Evolutionary conservation across 768 basidiomycete species (phyloP).

Genomic region (Holtermannia corniformis): DNA sequence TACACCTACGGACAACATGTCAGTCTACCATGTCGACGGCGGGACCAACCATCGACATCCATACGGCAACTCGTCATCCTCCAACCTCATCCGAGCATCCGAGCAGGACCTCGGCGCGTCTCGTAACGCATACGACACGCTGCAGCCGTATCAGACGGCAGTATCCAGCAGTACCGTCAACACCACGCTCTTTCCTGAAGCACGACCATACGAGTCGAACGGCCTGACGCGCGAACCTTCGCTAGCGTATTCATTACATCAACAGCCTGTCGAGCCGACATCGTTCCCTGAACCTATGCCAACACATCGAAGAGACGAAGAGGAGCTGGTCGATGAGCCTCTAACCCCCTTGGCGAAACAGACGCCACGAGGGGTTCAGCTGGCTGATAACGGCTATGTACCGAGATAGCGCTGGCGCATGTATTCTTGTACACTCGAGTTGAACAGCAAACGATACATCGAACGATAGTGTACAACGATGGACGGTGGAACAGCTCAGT

Average conservation of each 20-base stretch:
- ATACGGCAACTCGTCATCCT: background rate
- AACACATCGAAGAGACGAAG: background rate
- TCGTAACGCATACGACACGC: background rate
- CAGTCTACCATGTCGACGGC: constrained; percentile 17
- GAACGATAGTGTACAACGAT: background rate
- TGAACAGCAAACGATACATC: background rate
- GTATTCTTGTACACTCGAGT: background rate
- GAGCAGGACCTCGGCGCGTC: background rate
- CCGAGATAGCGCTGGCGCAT: background rate
- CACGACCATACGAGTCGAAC: background rate
- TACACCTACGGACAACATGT: constrained; percentile 17
- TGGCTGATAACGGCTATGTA: background rate
- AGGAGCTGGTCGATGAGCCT: background rate
- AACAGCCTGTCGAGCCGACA: background rate
- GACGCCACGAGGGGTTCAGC: background rate
- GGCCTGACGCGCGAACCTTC: background rate
- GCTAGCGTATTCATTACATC: background rate
- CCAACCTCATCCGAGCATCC: background rate
- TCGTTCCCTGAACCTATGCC: background rate
- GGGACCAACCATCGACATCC: background rate
- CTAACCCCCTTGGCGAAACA: background rate
- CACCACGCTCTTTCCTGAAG: background rate
- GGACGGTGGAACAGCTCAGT: constrained; percentile 1
- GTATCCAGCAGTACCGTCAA: background rate
- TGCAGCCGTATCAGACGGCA: background rate